A percentile compares a stretch with the other conserved stretches of the same genome.
phyloP scores from a whole-genome alignment of 1,139 yeast species.

The Diutina neorugosa region DNA sequence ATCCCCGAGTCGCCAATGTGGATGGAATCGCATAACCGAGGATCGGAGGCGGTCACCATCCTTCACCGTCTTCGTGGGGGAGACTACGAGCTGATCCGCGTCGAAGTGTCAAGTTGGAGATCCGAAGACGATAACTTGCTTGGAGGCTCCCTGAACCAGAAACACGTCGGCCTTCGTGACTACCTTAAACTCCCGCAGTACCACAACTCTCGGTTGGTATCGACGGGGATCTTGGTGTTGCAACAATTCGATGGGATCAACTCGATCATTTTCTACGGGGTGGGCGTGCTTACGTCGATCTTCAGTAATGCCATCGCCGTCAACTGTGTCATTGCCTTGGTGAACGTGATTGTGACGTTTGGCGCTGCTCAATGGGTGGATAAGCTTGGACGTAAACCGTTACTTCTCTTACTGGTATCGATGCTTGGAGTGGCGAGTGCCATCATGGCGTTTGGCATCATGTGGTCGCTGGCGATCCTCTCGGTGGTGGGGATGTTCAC shows the following conservation, averaged over 20 bases:
- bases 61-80: slow-evolving; percentile 32
- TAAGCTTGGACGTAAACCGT: slow-evolving; percentile 55
- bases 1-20: slow-evolving; percentile 82
- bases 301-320: slow-evolving; percentile 53
- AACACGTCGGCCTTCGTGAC: slow-evolving; percentile 16
- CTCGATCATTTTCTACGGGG: slow-evolving; percentile 86
- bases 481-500: slow-evolving; percentile 57
- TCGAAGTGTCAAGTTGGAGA: slow-evolving; percentile 30
- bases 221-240: slow-evolving; percentile 66
- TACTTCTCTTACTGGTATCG: slow-evolving; percentile 50
- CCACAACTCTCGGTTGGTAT: slow-evolving; percentile 47
- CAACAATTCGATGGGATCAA: slow-evolving; percentile 93
- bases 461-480: slow-evolving; percentile 32
- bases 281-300: slow-evolving; percentile 56
- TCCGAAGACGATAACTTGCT: slow-evolving; percentile 5
- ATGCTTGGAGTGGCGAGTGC: slow-evolving; percentile 53
- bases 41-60: slow-evolving; percentile 21
- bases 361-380: slow-evolving; percentile 66
- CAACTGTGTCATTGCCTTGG: slow-evolving; percentile 61
- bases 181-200: slow-evolving; percentile 44
- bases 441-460: slow-evolving; percentile 56
- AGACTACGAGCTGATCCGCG: slow-evolving; percentile 21
- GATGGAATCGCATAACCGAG: slow-evolving; percentile 35
- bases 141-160: slow-evolving; percentile 4
- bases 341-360: slow-evolving; percentile 64